These are phyloP conservation scores for Hirsutella rhossiliensis DNA, from an alignment of 2,329 filamentous ascomycete genomes.

Conservation along the genomic window DNA sequence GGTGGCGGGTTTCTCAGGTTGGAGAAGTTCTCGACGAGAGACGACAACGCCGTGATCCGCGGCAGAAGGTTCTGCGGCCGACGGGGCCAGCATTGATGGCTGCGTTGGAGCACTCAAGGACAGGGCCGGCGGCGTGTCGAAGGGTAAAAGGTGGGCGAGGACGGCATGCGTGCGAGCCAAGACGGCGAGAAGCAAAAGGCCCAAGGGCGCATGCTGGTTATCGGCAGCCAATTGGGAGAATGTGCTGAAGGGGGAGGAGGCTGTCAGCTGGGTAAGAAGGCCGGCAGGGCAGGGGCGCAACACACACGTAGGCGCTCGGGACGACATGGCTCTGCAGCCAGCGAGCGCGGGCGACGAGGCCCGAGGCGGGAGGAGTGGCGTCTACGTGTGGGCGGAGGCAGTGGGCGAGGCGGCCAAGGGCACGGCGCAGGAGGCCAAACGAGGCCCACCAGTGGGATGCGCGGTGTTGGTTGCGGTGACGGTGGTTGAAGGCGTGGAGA, in stretches of 20 bases:
- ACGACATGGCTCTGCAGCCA: slow-evolving; percentile 19
- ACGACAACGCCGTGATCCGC: slow-evolving; percentile 17
- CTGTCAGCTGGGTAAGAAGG: neutral
- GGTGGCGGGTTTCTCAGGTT: neutral
- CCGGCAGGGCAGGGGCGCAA: neutral
- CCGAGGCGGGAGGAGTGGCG: neutral
- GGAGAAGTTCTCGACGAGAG: slow-evolving; percentile 9
- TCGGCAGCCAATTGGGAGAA: slow-evolving; percentile 63
- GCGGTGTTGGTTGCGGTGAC: slow-evolving; percentile 87
- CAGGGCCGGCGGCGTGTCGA: neutral
- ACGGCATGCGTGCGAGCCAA: slow-evolving; percentile 45
- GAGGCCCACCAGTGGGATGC: slow-evolving; percentile 68
- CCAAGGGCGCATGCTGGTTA: slow-evolving; percentile 59
- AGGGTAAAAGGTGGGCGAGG: slow-evolving; percentile 22
- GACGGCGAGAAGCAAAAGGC: slow-evolving; percentile 53
- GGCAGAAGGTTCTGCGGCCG: neutral
- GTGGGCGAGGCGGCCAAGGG: slow-evolving; percentile 39
- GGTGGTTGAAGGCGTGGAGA: slow-evolving; percentile 63
- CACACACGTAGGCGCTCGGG: slow-evolving; percentile 24
- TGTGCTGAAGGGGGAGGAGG: slow-evolving; percentile 23
- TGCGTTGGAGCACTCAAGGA: neutral
- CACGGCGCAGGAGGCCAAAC: slow-evolving; percentile 60
- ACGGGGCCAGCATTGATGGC: neutral
- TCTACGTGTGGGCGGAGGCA: slow-evolving; percentile 2
- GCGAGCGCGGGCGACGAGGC: slow-evolving; percentile 6